Base-by-base conservation (phyloP, 441 rosid species). In the Arabidopsis lyrata region DNA sequence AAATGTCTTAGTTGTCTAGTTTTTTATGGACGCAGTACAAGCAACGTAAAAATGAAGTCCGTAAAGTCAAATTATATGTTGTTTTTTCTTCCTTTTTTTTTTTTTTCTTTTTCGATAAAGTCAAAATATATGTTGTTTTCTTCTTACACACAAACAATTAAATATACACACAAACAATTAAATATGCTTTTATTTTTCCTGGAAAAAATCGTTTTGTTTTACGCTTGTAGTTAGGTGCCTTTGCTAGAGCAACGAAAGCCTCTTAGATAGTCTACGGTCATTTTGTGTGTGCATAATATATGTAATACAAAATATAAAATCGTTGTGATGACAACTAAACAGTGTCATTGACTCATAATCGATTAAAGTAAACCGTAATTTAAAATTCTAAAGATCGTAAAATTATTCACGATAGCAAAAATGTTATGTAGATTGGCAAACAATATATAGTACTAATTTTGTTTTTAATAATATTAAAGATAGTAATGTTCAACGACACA, bases 1-100 rank as follows among this genome's bases (percentile, higher is more conserved):
- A 35, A 35, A 38, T 59, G 22, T 56, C 24, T 56, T 56, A 6
- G 11, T 6, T 34, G 42, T 5, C 41, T 5, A 15, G 27, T 56
- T 2, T 15, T 55, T 2, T 15, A 24, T 29, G 38, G 59, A 54
- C 1, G 38, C 14, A 8, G n/a, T 56, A 15, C 61, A 56, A 32
- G 61, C 24, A 56, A 56, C 61, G 41, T 15, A 15, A 32, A 32
- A 32, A 15, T 8, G 9, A 16, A 56, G 53, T 16, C 5, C 54
- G 27, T 16, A 22, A 57, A 35, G 62, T 35, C 47, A 36, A 59
- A 6, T 2, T 35, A 11, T 56, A 32, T 32, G n/a, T 16, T 32
- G 41, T 22, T 22, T 58, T 16, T 55, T 61, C 50, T 41, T 61
- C 65, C n/a, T n/a, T n/a, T n/a, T n/a, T n/a, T n/a, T n/a, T n/a